A percentile compares a stretch with the other conserved stretches of the same genome.
Evolutionary conservation across 2,329 filamentous ascomycete species (phyloP).

Genomic region (Calonectria crousiana): DNA sequence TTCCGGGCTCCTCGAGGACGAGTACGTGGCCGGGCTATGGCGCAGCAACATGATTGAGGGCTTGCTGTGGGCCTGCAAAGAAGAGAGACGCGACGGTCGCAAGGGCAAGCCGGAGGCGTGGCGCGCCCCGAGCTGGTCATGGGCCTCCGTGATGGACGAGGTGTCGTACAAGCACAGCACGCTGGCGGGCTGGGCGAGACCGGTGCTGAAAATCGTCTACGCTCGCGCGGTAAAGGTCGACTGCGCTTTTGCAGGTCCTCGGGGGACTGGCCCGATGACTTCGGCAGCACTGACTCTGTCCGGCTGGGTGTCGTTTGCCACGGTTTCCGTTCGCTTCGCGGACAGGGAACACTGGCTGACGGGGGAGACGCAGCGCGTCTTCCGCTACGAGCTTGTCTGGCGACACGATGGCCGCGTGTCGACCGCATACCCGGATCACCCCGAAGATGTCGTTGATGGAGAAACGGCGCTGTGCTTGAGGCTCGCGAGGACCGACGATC

Average conservation of each 20-base stretch:
- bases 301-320: conserved; percentile 3
- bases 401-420: neutral
- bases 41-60: conserved; percentile 22
- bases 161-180: conserved; percentile 17
- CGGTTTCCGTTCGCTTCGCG: neutral
- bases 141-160: conserved; percentile 22
- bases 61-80: conserved; percentile 9
- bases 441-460: conserved; percentile 18
- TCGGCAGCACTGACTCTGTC: conserved; percentile 17
- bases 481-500: conserved; percentile 5
- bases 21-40: conserved; percentile 24
- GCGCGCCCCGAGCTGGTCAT: conserved; percentile 29
- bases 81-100: neutral
- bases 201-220: conserved; percentile 8
- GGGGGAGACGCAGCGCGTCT: neutral
- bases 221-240: conserved; percentile 1
- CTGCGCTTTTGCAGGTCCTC: neutral
- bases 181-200: neutral
- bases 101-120: neutral
- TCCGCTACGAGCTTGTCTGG: neutral
- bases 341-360: neutral
- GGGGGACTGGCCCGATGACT: conserved; percentile 5
- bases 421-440: conserved; percentile 12
- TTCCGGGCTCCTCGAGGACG: conserved; percentile 14
- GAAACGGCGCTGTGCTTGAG: conserved; percentile 14